Conservation (phyloP, 768 basidiomycete genomes). For the Gloeopeniophorella convolvens region DNA sequence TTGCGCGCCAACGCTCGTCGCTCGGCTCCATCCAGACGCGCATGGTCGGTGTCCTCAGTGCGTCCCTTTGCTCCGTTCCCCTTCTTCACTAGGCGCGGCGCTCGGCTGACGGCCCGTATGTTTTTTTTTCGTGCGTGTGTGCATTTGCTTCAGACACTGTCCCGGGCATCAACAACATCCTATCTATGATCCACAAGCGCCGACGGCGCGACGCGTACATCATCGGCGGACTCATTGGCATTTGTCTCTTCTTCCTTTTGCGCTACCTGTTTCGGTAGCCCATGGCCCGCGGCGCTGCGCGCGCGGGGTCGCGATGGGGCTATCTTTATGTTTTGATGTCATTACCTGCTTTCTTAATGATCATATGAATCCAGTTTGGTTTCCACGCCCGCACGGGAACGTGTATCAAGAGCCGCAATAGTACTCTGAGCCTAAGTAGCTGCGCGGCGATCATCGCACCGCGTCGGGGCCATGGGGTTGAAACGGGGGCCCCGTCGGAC, state of each 20-base stretch:
- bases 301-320: slow-evolving; percentile 4
- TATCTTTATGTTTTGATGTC: slow-evolving; percentile 10
- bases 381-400: too few species aligned
- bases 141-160: slow-evolving; percentile 52
- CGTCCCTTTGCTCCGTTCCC: slow-evolving; percentile 24
- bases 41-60: slow-evolving; percentile 79
- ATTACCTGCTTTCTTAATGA: background rate
- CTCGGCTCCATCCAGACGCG: slow-evolving; percentile 76
- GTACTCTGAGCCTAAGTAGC: too few species aligned
- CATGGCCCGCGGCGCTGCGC: background rate
- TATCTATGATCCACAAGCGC: slow-evolving; percentile 89
- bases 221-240: slow-evolving; percentile 81
- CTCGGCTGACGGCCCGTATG: background rate
- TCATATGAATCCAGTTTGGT: too few species aligned
- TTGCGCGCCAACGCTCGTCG: slow-evolving; percentile 71
- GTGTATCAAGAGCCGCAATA: too few species aligned
- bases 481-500: background rate
- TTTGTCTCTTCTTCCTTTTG: slow-evolving; percentile 62
- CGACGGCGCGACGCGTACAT: slow-evolving; percentile 87
- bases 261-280: slow-evolving; percentile 37
- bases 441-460: too few species aligned
- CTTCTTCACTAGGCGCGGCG: background rate
- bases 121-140: background rate
- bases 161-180: slow-evolving; percentile 89
- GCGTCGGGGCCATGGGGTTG: too few species aligned